These are phyloP conservation scores for Penicillium sumatraense DNA, from an alignment of 2,329 filamentous ascomycete genomes.

Conservation along the genomic window DNA sequence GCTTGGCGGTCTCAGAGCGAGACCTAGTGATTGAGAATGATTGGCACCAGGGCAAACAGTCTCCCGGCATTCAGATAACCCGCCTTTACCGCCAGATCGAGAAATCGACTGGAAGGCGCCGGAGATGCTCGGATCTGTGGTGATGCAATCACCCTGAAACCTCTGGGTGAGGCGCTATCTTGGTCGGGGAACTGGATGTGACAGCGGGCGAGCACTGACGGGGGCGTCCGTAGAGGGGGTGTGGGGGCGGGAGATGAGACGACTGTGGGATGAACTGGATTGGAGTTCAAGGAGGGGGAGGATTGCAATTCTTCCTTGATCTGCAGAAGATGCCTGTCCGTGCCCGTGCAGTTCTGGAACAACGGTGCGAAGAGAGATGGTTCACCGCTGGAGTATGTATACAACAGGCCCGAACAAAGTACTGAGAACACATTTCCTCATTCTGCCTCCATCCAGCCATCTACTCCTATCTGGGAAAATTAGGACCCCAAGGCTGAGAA, in stretches of 20 bases:
- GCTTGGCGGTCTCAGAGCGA: slow-evolving; percentile 5
- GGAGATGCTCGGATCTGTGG: slow-evolving; percentile 19
- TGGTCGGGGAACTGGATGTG: slow-evolving; percentile 18
- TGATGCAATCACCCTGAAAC: slow-evolving; percentile 30
- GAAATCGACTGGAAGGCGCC: slow-evolving; percentile 8
- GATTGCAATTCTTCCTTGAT: slow-evolving; percentile 10
- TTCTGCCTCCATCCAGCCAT: neutral
- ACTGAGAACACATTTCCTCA: neutral
- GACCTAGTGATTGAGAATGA: neutral
- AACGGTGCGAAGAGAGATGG: neutral
- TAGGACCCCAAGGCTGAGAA: neutral
- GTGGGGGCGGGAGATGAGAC: slow-evolving; percentile 8
- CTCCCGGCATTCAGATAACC: slow-evolving; percentile 6
- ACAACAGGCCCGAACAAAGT: neutral
- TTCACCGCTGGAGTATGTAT: slow-evolving; percentile 15
- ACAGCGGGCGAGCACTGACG: slow-evolving; percentile 25
- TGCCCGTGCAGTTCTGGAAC: slow-evolving; percentile 9
- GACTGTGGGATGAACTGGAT: slow-evolving; percentile 2
- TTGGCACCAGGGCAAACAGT: slow-evolving; percentile 1
- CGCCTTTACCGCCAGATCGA: slow-evolving; percentile 17
- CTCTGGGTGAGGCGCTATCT: slow-evolving; percentile 13
- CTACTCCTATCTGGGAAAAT: neutral
- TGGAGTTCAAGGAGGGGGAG: neutral
- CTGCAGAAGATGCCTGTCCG: slow-evolving; percentile 5
- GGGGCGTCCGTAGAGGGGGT: slow-evolving; percentile 6